Evolutionary conservation across 1,284 basidiomycete species (phyloP).

Genomic region (Butyriboletus appendiculatus): DNA sequence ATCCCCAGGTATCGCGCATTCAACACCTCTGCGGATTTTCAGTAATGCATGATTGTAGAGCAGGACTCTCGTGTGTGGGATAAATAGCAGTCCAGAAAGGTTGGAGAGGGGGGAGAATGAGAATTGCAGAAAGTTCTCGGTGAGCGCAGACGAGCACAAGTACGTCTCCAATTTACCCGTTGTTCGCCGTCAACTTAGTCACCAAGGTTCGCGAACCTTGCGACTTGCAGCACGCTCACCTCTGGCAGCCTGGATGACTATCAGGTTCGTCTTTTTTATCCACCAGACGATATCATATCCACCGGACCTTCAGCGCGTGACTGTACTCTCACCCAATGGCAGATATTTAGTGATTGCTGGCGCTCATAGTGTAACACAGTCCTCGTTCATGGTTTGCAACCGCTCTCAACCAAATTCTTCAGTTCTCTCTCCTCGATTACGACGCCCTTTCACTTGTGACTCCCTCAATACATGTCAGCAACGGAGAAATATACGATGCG

Average conservation of each 20-base stretch:
- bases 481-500: conserved; percentile 76
- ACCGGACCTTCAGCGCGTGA: conserved; percentile 66
- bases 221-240: conserved; percentile 62
- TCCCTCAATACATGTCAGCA: conserved; percentile 47
- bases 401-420: conserved; percentile 19
- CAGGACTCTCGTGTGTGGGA: conserved; percentile 71
- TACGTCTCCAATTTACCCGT: conserved; percentile 4
- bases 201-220: conserved; percentile 53
- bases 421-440: conserved; percentile 72
- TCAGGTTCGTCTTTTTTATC: conserved; percentile 55
- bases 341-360: conserved; percentile 63
- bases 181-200: conserved; percentile 11
- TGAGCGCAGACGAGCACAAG: conserved; percentile 49
- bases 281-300: neutral
- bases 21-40: neutral
- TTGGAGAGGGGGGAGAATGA: conserved; percentile 71
- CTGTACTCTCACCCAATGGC: conserved; percentile 67
- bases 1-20: conserved; percentile 52
- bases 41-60: conserved; percentile 37
- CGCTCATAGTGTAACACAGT: conserved; percentile 53
- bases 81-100: conserved; percentile 73
- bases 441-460: conserved; percentile 59
- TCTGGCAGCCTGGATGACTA: conserved; percentile 71
- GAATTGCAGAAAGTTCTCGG: conserved; percentile 76
- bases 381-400: neutral